A percentile compares a stretch with the other conserved stretches of the same genome.
These are phyloP conservation scores for Pseudomassariella vexata DNA, from an alignment of 2,329 filamentous ascomycete species.

Conservation along the genomic window DNA sequence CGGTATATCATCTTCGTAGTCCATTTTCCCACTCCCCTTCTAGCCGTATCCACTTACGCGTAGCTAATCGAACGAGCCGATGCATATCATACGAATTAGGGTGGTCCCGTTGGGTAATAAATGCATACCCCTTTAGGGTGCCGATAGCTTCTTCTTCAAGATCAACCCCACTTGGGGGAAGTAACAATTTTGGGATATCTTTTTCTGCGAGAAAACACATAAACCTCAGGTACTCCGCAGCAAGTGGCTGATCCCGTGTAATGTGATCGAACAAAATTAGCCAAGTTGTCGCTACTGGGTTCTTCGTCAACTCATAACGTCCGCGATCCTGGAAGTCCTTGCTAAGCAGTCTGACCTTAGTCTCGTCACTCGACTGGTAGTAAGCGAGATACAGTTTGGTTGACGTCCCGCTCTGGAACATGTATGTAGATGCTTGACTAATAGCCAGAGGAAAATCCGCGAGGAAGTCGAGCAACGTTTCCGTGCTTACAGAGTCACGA, in stretches of 20 bases:
- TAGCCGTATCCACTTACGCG: constrained; percentile 7
- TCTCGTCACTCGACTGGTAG: constrained; percentile 15
- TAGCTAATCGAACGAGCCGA: constrained; percentile 8
- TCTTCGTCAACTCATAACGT: constrained; percentile 18
- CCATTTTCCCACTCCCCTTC: constrained; percentile 3
- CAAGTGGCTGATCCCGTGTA: neutral
- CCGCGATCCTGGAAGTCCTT: constrained; percentile 22
- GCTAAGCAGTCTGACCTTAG: constrained; percentile 19
- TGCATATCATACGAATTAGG: constrained; percentile 1
- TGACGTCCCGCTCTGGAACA: constrained; percentile 20
- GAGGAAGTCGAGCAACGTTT: constrained; percentile 23
- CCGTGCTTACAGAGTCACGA: constrained; percentile 1
- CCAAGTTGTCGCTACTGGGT: constrained; percentile 26
- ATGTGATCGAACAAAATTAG: constrained; percentile 9
- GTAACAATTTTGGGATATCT: neutral
- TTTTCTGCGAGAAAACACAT: neutral
- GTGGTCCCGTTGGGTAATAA: neutral
- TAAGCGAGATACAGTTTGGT: constrained; percentile 18
- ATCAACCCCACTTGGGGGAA: neutral
- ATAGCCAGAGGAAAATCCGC: neutral
- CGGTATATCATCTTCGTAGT: constrained; percentile 1
- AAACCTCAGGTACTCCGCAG: neutral
- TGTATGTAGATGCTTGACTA: constrained; percentile 10
- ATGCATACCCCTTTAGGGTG: neutral
- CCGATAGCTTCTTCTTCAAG: neutral